Percentiles rank a stretch among this genome's conserved stretches.
These are phyloP conservation scores for Cercospora sojina DNA, from an alignment of 2,329 filamentous ascomycete genomes.

Conservation along the genomic window DNA sequence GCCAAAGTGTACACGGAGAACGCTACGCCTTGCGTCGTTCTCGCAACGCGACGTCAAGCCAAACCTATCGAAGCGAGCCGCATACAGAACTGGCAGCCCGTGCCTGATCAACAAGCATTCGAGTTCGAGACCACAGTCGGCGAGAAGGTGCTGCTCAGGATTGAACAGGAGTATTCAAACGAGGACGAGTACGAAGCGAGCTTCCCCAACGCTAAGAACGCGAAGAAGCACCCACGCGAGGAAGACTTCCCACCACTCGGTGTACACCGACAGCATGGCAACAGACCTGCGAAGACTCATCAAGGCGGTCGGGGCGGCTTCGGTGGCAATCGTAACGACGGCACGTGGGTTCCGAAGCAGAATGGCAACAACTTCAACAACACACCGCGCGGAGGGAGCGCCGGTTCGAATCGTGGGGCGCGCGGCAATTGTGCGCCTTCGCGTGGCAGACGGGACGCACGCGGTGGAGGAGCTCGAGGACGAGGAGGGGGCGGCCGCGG, in stretches of 20 bases:
- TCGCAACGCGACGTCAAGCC: constrained; percentile 73
- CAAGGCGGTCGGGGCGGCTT: constrained; percentile 31
- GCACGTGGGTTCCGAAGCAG: constrained; percentile 28
- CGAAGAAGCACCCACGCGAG: constrained; percentile 62
- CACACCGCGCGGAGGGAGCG: constrained; percentile 40
- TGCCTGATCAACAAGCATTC: constrained; percentile 68
- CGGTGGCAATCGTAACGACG: constrained; percentile 22
- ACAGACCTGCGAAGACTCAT: constrained; percentile 36
- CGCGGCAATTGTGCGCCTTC: constrained; percentile 7
- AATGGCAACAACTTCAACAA: constrained; percentile 10
- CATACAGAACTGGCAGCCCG: constrained; percentile 80
- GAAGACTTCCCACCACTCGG: constrained; percentile 47
- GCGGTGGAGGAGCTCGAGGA: constrained; percentile 24
- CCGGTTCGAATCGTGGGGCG: constrained; percentile 36
- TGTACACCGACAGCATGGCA: constrained; percentile 22
- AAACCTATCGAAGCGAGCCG: constrained; percentile 75
- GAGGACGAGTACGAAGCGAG: constrained; percentile 65
- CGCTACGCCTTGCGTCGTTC: constrained; percentile 72
- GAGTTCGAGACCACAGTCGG: constrained; percentile 80
- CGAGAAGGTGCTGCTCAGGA: constrained; percentile 78
- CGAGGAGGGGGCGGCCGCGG: constrained; percentile 35
- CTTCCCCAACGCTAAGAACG: constrained; percentile 60
- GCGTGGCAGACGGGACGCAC: constrained; percentile 41
- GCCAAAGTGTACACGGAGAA: constrained; percentile 77
- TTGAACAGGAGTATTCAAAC: constrained; percentile 68